Evolutionary conservation across 495 filamentous ascomycete genomes (phyloP).

Genomic region (Penicillium cinerascens): DNA sequence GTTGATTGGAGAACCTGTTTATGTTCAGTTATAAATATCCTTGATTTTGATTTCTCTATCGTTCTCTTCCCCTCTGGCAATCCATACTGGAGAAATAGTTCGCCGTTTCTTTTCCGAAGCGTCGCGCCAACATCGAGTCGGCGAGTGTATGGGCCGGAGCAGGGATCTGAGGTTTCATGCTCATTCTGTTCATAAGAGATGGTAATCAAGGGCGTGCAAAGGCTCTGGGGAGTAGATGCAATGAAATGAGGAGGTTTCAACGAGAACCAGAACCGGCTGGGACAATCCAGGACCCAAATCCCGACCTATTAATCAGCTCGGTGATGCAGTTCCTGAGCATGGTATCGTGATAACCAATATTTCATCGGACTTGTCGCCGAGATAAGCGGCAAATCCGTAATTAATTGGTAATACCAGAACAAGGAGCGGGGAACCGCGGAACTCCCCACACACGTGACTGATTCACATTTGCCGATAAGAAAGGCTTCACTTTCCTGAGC

Average conservation of each 20-base stretch:
- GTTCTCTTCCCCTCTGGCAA: background rate
- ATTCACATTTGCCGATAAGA: constrained; percentile 3
- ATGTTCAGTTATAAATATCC: constrained; percentile 8
- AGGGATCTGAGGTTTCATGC: constrained; percentile 39
- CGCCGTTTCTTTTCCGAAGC: constrained; percentile 84
- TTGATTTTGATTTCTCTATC: background rate
- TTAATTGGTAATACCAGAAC: constrained; percentile 18
- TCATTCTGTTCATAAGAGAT: constrained; percentile 26
- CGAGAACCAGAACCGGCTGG: background rate
- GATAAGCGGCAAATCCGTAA: background rate
- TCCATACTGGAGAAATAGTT: constrained; percentile 88
- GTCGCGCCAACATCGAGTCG: constrained; percentile 79
- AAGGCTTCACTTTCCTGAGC: background rate
- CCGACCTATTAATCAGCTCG: constrained; percentile 26
- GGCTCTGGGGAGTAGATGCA: background rate
- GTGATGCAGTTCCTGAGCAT: background rate
- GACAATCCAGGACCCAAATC: background rate
- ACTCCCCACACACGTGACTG: constrained; percentile 44
- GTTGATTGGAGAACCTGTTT: constrained; percentile 65
- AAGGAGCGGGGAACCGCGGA: constrained; percentile 23
- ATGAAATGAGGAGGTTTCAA: background rate
- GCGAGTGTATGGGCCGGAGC: constrained; percentile 59
- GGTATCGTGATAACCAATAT: constrained; percentile 12
- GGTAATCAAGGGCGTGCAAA: background rate
- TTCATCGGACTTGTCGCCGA: constrained; percentile 18